Evolutionary conservation across 306 rosid species (phyloP), one percentile per base, ranked within the genome.

Genomic region (Alnus rubra): DNA sequence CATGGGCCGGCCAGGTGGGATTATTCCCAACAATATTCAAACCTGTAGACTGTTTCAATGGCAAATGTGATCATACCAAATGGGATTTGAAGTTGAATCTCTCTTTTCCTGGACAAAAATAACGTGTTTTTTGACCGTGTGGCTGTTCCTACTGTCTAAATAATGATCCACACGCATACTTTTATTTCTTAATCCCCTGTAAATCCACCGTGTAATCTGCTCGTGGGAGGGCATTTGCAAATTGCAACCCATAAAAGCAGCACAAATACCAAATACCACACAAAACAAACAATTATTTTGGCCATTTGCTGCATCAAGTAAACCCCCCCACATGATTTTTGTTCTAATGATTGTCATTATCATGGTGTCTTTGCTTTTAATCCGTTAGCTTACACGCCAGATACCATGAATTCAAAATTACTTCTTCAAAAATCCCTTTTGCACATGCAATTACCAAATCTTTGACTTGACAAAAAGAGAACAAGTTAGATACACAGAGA

Each of bases 391-490:
- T 14, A n/a, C 49, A 56, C 54, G 52, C 42, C 56, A n/a, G 23
- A 31, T 69, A 62, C 78, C 64, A 47, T 42, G 11, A 78, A 58
- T 74, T 64, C n/a, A 31, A 44, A 56, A 39, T 72, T n/a, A 76
- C 73, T 12, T 11, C 65, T 76, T n/a, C 72, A 58, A 7, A 49
- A 71, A 76, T 78, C 70, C 74, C 18, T 33, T 19, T 68, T 60
- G 82, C 85, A 80, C 87, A 63, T 70, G 87, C 62, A 14, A 23
- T 63, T 84, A 65, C 70, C 63, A 83, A 68, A 77, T 54, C 67
- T 58, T 78, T 80, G 74, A 82, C 81, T 16, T 44, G 71, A 71
- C 18, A 58, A 28, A 55, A 69, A n/a, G 18, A 15, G 51, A 33
- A 86, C 71, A 16, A 70, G 69, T 55, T 44, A 48, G 1, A 5